Evolutionary conservation across 441 rosid species (phyloP).

Genomic region (Aquilaria agallochum): DNA sequence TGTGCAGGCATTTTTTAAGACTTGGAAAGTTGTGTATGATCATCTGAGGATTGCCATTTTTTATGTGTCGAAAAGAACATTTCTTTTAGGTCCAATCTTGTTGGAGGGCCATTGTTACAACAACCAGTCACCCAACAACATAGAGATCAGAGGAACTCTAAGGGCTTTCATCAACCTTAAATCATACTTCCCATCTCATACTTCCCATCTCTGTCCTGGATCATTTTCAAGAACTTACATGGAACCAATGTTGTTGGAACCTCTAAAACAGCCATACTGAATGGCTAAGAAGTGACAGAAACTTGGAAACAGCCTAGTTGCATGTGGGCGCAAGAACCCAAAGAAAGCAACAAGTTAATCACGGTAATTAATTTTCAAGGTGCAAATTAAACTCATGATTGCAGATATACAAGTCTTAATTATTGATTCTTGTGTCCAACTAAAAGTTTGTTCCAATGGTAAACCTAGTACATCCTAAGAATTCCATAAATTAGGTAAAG

Average conservation of each 20-base stretch:
- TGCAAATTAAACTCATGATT: not conserved
- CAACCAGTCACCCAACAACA: constrained; percentile 18
- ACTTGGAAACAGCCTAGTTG: constrained; percentile 48
- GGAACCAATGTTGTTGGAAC: constrained; percentile 28
- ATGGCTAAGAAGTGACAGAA: constrained; percentile 42
- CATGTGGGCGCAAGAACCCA: not conserved
- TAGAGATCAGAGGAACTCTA: constrained; percentile 37
- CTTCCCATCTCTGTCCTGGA: constrained; percentile 31
- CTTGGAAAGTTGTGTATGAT: constrained; percentile 53
- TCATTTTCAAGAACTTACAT: constrained; percentile 26
- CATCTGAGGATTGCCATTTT: constrained; percentile 28
- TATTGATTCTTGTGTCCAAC: too few relatives aligned
- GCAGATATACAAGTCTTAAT: too few relatives aligned
- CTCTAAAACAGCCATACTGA: constrained; percentile 16
- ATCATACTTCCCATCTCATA: constrained; percentile 16
- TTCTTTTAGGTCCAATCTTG: constrained; percentile 31
- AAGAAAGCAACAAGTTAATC: constrained; percentile 23
- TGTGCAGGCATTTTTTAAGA: constrained; percentile 36
- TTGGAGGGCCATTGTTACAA: constrained; percentile 43
- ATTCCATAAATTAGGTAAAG: not conserved
- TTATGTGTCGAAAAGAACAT: constrained; percentile 33
- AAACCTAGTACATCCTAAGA: too few relatives aligned
- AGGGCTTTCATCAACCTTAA: constrained; percentile 26
- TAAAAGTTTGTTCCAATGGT: too few relatives aligned
- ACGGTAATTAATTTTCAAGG: constrained; percentile 26